These are phyloP conservation scores for Juglanconis sp. DNA, from an alignment of 2,329 filamentous ascomycete genomes.

Conservation along the genomic window DNA sequence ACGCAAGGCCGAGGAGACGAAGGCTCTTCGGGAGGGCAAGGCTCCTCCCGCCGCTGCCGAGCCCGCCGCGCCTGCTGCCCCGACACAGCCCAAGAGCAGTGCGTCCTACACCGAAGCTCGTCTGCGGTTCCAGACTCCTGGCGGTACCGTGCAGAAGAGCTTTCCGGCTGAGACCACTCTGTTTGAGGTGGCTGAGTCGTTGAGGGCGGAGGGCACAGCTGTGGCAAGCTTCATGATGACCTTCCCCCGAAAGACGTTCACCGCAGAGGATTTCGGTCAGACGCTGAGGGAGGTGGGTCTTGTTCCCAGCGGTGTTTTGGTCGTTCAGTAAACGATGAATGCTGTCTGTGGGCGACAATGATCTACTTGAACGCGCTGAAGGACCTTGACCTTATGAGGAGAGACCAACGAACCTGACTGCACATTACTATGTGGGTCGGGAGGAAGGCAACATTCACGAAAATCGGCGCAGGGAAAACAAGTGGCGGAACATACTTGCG, in stretches of 20 bases:
- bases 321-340: slow-evolving; percentile 55
- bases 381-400: too few relatives aligned
- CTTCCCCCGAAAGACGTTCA: slow-evolving; percentile 81
- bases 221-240: slow-evolving; percentile 79
- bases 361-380: too few relatives aligned
- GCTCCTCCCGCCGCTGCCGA: slow-evolving; percentile 42
- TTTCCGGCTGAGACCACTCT: slow-evolving; percentile 86
- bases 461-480: not conserved
- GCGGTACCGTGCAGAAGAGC: slow-evolving; percentile 80
- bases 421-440: too few relatives aligned
- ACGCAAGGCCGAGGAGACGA: slow-evolving; percentile 79
- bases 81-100: slow-evolving; percentile 56
- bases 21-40: slow-evolving; percentile 80
- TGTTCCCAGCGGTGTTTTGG: slow-evolving; percentile 84
- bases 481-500: not conserved
- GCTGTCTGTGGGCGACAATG: too few relatives aligned
- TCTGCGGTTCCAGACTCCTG: slow-evolving; percentile 72
- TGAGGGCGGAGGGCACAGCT: slow-evolving; percentile 67
- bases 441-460: not conserved
- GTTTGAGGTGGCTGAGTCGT: slow-evolving; percentile 80
- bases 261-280: slow-evolving; percentile 75
- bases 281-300: slow-evolving; percentile 90
- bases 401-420: too few relatives aligned
- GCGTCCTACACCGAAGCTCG: slow-evolving; percentile 76
- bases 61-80: slow-evolving; percentile 43